Base-by-base conservation (phyloP, 208 protist species). In the Leishmania guyanensis region DNA sequence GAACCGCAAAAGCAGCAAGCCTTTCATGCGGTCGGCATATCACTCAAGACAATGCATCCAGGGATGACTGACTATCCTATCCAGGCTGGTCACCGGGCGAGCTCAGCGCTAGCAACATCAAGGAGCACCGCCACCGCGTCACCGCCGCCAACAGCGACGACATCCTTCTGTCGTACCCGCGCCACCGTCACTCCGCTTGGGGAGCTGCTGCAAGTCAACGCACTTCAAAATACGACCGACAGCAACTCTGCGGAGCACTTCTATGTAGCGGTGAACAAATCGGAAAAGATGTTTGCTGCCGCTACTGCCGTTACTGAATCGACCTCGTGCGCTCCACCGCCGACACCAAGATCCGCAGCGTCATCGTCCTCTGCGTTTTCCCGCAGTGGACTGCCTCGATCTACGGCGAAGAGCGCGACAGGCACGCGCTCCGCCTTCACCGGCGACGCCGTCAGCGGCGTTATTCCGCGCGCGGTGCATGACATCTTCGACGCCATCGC, bases 381-480 rank as follows among this genome's bases (percentile, higher is more conserved):
- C 16, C 71, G n/a, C 14, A 60, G 71, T 33, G 71, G 12, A 10
- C 73, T 54, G 33, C 22, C 73, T 39, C 73, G 36, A 54, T 50
- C 26, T 8, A 5, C 48, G 29, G 10, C 5, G 58, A 43, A 14
- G n/a, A 12, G 20, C 56, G 60, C 50, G 39, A 20, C 48, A 0
- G 75, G 70, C n/a, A 5, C 17, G 17, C 82, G 72, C 26, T 17
- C 77, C 22, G 72, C 51, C 62, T 68, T 85, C 14, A 58, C 77
- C 12, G 58, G 53, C 12, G 82, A 87, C 66, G 53, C 74, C 29
- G 39, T 78, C 65, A 82, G 72, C 33, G 98, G 98, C 69, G 92
- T 99, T 68, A 96, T 98, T 33, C 98, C 98, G 9, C 92, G 99
- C 43, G 94, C 98, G 17, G 91, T 98, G 17, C 88, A 97, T n/a